Base-by-base conservation (phyloP, 2,329 filamentous ascomycete species). In the Xylariaceae sp. region DNA sequence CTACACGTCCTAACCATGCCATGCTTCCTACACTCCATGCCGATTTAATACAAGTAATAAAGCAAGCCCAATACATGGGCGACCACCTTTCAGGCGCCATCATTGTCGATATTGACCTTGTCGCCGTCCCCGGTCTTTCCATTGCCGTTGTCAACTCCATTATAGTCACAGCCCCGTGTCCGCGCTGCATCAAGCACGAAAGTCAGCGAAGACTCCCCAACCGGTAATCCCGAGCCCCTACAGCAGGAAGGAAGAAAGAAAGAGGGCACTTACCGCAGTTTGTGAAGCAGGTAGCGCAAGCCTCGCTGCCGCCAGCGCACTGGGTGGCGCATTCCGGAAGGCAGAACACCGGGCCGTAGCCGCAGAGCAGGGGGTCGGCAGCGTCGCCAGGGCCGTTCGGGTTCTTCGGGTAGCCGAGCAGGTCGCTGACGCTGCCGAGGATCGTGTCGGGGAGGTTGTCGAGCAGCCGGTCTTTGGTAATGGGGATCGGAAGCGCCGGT, bases 181-280 rank as follows among this genome's bases (percentile, higher is more conserved):
- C 19, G 16, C 7, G 4, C 9, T 40, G 9, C 23, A 26, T 26
- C 23, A 26, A 26, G 23, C 23, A 26, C 23, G 9, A 26, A 14
- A 18, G 45, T 60, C 7, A 60, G 57, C 40, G 21, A 40, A 2
- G 10, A 14, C 20, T 50, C 21, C 2, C 5, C n/a, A 23, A 14
- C 10, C 12, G 4, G 18, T n/a, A 18, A 4, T 3, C 16, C n/a
- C 12, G 1, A 45, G 6, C 20, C 1, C 1, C 16, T 14, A 16
- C 5, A 9, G 37, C 23, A 20, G 20, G 12, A 3, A 18, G 29
- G 32, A 32, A 41, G 32, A 20, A 7, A 44, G 18, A 40, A 21
- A n/a, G 32, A 32, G 21, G 9, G 44, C 18, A 48, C 57, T 61
- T 52, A 63, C 59, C 46, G 58, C 64, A 63, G 51, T 43, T 55